Evolutionary conservation across 768 basidiomycete genomes (phyloP), one percentile per base, ranked within the genome.

Genomic region (Leccinum aurantiacum): DNA sequence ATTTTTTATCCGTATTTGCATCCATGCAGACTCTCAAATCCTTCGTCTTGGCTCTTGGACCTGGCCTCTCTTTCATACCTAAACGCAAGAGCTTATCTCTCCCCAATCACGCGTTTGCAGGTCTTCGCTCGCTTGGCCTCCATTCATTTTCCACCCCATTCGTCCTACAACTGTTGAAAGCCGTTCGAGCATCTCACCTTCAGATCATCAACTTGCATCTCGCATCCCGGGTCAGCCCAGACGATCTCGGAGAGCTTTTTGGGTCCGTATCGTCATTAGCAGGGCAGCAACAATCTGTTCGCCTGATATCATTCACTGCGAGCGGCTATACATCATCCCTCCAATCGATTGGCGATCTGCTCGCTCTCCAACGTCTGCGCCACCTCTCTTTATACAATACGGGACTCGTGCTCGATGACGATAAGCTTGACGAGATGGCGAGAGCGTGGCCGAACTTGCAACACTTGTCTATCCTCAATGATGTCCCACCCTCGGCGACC

Each of bases 371-470:
- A 17, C 33, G 58, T 37, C 59, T 66, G 22, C 62, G 65, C n/a
- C 57, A 52, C 44, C 59, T 66, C 4, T 64, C 57, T 1, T 51
- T 66, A 6, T 54, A 31, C 5, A 67, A 64, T 6, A 51, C 41
- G 17, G 64, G 64, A 4, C 47, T 65, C 14, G 44, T 60, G 7
- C 65, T 66, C 37, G 55, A 61, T 19, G 67, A 68, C 31, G 13
- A 14, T 14, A 56, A 44, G 37, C 54, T 68, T 14, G 60, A 56
- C 4, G 60, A 63, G 13, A 69, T 67, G 62, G 58, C 59, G 3
- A 64, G 13, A 33, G 62, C 62, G 8, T 68, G 67, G 67, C 62
- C 67, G 6, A 56, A 35, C 37, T 25, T 68, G 38, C 68, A 68
- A 35, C 60, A 64, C 25, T 6, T 69, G 54, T 55, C 53, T 9